phyloP scores from a whole-genome alignment of 768 basidiomycete genomes.

The Sporobolomyces roseus region DNA sequence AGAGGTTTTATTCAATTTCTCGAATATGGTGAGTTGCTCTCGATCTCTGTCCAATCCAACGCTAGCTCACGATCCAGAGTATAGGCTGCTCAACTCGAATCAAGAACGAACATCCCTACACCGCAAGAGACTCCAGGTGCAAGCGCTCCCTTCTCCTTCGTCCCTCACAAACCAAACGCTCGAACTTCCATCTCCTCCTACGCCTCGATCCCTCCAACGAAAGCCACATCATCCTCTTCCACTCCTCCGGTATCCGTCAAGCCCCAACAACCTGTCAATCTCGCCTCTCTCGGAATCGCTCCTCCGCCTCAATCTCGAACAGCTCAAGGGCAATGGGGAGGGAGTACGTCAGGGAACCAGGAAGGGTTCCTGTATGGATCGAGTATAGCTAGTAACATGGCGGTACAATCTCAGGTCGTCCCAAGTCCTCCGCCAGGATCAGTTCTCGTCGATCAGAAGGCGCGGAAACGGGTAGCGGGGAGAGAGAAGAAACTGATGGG shows the following conservation, averaged over 20 bases:
- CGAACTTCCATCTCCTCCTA: conserved; percentile 12
- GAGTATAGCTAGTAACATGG: conserved; percentile 30
- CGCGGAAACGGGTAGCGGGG: conserved; percentile 51
- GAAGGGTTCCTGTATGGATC: conserved; percentile 27
- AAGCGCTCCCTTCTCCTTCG: conserved; percentile 17
- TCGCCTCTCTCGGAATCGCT: conserved; percentile 28
- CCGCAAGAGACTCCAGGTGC: conserved; percentile 34
- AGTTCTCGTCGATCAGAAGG: conserved; percentile 27
- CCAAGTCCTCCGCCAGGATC: conserved; percentile 33
- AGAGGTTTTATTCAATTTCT: conserved; percentile 77
- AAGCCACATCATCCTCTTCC: background rate
- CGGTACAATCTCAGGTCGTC: conserved; percentile 4
- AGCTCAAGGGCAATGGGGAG: conserved; percentile 21
- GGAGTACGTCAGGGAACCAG: conserved; percentile 30
- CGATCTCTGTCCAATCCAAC: no score
- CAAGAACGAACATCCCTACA: conserved; percentile 33
- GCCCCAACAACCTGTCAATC: conserved; percentile 25
- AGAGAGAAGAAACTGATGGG: conserved; percentile 81
- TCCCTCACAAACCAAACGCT: conserved; percentile 5
- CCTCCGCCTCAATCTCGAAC: conserved; percentile 32
- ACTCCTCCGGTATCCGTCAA: background rate
- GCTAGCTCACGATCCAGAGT: background rate
- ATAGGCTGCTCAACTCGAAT: conserved; percentile 39
- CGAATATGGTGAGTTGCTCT: conserved; percentile 62
- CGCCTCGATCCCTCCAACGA: background rate